Percentiles rank a stretch among this genome's conserved stretches.
Evolutionary conservation across 2,329 filamentous ascomycete species (phyloP).

Genomic region (Dothistroma septosporum): DNA sequence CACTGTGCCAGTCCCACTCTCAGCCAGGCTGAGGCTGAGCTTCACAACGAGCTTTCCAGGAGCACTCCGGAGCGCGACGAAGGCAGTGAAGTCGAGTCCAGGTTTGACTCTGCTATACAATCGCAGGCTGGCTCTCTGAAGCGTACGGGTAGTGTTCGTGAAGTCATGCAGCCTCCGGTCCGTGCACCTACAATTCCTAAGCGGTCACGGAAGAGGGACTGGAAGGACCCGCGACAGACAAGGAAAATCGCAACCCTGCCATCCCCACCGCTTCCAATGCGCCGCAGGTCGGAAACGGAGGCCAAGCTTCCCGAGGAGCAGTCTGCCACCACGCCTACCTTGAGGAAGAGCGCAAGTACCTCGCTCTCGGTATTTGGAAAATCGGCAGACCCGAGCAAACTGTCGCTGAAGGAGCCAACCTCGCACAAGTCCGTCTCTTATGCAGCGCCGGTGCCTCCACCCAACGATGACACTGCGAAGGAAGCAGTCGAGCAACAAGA

Average conservation of each 20-base stretch:
- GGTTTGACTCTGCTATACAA: neutral
- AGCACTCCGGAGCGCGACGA: constrained; percentile 8
- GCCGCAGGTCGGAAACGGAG: constrained; percentile 14
- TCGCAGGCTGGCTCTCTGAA: constrained; percentile 3
- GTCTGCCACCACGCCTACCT: neutral
- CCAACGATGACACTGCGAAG: neutral
- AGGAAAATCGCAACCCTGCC: neutral
- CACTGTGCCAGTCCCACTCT: constrained; percentile 40
- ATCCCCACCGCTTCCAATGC: constrained; percentile 3
- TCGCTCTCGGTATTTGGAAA: neutral
- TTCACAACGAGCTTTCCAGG: constrained; percentile 26
- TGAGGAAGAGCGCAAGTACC: constrained; percentile 18
- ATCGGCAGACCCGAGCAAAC: neutral
- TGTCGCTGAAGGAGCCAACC: neutral
- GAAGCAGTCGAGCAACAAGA: constrained; percentile 1
- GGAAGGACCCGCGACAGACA: constrained; percentile 16
- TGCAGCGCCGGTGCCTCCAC: neutral
- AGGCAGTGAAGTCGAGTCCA: neutral
- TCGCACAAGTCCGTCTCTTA: neutral
- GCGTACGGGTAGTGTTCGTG: constrained; percentile 25
- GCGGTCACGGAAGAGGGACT: constrained; percentile 42
- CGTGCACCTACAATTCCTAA: constrained; percentile 38
- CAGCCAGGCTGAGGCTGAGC: constrained; percentile 44
- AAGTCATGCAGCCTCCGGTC: constrained; percentile 31
- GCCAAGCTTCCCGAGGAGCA: neutral